Evolutionary conservation across 2,329 filamentous ascomycete species (phyloP).

Genomic region (Stemphylium beticola): DNA sequence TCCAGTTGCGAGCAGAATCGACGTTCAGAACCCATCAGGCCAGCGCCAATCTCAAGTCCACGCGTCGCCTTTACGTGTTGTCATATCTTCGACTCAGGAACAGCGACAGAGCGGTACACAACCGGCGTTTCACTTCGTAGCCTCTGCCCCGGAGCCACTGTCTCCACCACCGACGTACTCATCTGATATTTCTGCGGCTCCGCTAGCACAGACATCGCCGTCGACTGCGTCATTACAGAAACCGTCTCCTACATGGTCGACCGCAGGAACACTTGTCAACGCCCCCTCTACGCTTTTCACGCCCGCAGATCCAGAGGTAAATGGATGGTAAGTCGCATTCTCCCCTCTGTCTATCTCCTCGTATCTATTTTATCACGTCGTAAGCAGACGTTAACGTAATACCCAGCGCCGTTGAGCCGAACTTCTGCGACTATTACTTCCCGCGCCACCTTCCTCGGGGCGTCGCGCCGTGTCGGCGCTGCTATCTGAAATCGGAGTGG

Average conservation of each 20-base stretch:
- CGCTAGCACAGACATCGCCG: no score
- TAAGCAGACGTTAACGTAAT: background rate
- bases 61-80: background rate
- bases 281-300: background rate
- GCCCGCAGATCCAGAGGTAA: background rate
- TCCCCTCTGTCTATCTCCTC: background rate
- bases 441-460: conserved; percentile 20
- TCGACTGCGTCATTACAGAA: background rate
- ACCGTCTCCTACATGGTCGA: conserved; percentile 2
- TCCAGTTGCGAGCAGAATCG: background rate
- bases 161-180: background rate
- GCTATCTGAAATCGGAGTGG: conserved; percentile 32
- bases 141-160: background rate
- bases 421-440: conserved; percentile 30
- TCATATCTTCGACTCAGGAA: background rate
- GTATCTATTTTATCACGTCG: background rate
- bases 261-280: conserved; percentile 5
- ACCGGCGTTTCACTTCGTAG: conserved; percentile 13
- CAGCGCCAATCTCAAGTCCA: background rate
- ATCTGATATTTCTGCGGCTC: no score
- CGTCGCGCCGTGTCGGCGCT: conserved; percentile 31
- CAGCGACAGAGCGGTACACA: background rate
- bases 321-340: background rate
- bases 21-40: background rate
- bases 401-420: conserved; percentile 3